Evolutionary conservation across 495 filamentous ascomycete species (phyloP).

Genomic region (Neurospora terricola): DNA sequence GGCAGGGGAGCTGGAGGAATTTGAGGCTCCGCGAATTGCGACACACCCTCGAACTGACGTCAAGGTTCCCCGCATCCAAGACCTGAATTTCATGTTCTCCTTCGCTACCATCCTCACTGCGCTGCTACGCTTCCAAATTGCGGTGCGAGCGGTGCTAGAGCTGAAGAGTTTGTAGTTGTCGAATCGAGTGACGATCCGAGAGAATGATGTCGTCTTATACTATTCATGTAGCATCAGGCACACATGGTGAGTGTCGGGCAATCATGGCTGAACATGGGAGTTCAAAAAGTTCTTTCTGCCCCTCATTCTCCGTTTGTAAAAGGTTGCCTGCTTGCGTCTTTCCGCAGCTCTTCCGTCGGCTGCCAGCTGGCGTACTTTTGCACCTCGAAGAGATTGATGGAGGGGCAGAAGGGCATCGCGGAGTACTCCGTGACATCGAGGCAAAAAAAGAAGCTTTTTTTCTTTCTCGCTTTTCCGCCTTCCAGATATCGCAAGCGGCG

Average conservation of each 20-base stretch:
- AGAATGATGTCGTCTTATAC: neutral
- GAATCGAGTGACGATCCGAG: neutral
- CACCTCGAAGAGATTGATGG: neutral
- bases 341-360: neutral
- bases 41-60: neutral
- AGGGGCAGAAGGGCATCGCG: neutral
- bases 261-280: neutral
- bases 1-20: constrained; percentile 1
- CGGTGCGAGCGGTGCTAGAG: neutral
- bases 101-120: neutral
- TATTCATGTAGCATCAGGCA: too few species aligned
- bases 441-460: neutral
- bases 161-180: neutral
- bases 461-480: neutral
- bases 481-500: neutral
- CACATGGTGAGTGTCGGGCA: neutral
- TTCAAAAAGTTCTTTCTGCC: neutral
- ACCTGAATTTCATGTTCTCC: neutral
- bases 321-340: neutral
- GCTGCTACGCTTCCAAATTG: neutral
- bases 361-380: neutral
- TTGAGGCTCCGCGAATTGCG: constrained; percentile 13
- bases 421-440: neutral
- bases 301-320: neutral
- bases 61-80: neutral